Evolutionary conservation across 192 early-diverging fungal species (phyloP), one percentile per base, ranked within the genome.

Genomic region (Pilaira anomala): DNA sequence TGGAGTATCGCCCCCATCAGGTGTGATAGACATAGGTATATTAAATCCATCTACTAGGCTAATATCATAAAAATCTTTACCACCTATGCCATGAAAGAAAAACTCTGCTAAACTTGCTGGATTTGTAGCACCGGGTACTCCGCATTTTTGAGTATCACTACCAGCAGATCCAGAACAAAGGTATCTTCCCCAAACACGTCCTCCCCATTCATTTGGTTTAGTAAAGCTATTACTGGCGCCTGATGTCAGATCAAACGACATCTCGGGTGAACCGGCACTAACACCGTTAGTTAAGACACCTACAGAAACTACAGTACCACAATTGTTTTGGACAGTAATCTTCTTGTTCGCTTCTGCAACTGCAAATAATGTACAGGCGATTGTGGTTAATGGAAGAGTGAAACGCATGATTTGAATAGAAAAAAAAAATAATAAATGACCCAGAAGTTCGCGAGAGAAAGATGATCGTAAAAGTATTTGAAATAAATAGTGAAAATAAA

Each of bases 11-110:
- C 24, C 18, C 5, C 36, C 45, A 6, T 19, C 3, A 11, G 65
- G 64, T 8, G 29, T 14, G 0, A 72, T 72, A 0, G 39, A 26
- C 28, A 67, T 57, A 18, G 71, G 71, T 30, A 72, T 19, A 30
- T 72, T 72, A 22, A 58, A 72, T 41, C 71, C 71, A 50, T 72
- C 71, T 1, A 72, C 71, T 12, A 67, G 28, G 19, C 58, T 62
- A 25, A 72, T 51, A 51, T 72, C 71, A 8, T 72, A 72, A 18
- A 42, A 72, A 16, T 72, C 71, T 29, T 59, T 41, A 7, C 62
- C 68, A 44, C 44, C 29, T 12, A 55, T 48, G 44, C 68, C 68
- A 8, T 53, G 52, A 19, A 71, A 71, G 3, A 64, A 59, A 41
- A 72, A 72, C 26, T 72, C 63, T 22, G 71, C 71, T 12, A 72